A percentile compares a stretch with the other conserved stretches of the same genome.
phyloP scores from a whole-genome alignment of 164 flowering plant genomes.

The Aristolochia fimbriata region DNA sequence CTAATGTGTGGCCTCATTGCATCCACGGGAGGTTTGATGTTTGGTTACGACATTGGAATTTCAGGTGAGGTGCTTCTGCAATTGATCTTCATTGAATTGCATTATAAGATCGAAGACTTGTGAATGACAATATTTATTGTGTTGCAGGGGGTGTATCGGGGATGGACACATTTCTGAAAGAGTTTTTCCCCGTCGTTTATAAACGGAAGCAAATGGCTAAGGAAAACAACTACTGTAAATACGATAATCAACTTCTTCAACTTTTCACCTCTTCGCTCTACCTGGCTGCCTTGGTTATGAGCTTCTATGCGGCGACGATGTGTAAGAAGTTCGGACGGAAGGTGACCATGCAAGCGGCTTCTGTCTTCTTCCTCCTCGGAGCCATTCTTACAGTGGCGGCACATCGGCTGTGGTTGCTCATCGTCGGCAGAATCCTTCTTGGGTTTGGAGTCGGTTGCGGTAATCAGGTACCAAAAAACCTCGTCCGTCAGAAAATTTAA shows the following conservation, averaged over 20 bases:
- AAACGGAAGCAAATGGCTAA: slow-evolving; percentile 22
- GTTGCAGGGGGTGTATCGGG: slow-evolving; percentile 51
- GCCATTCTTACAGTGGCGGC: slow-evolving; percentile 25
- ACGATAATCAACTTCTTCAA: slow-evolving; percentile 42
- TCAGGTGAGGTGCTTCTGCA: neutral
- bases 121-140: too few relatives aligned
- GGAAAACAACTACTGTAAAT: slow-evolving; percentile 63
- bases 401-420: slow-evolving; percentile 18
- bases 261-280: slow-evolving; percentile 72
- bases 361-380: slow-evolving; percentile 38
- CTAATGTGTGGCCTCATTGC: neutral
- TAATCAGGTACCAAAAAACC: slow-evolving; percentile 19
- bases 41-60: slow-evolving; percentile 6
- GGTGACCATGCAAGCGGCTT: slow-evolving; percentile 43
- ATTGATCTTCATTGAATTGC: too few relatives aligned
- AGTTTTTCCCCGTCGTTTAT: slow-evolving; percentile 46
- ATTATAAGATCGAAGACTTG: too few relatives aligned
- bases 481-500: too few relatives aligned
- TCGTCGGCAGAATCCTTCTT: slow-evolving; percentile 31
- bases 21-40: slow-evolving; percentile 4
- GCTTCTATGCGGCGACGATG: slow-evolving; percentile 40
- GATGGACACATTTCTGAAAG: slow-evolving; percentile 55
- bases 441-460: slow-evolving; percentile 69
- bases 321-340: slow-evolving; percentile 36
- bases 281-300: slow-evolving; percentile 47